A percentile compares a stretch with the other conserved stretches of the same genome.
Evolutionary conservation across 805 yeast genomes (phyloP).

Genomic region (Metschnikowia rubicola): DNA sequence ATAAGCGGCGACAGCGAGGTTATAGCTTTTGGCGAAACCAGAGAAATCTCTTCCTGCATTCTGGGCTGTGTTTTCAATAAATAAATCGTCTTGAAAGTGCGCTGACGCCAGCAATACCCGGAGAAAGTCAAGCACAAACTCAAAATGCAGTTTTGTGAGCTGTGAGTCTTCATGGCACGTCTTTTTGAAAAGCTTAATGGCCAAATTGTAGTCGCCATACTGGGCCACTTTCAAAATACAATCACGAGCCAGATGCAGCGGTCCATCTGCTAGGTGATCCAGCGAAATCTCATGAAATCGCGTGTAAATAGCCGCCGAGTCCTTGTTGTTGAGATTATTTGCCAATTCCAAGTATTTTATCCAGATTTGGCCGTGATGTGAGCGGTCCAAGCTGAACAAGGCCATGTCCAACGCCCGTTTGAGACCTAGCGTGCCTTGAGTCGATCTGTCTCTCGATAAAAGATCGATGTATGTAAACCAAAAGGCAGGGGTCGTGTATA

Average conservation of each 20-base stretch:
- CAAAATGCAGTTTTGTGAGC: neutral
- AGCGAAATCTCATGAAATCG: slow-evolving; percentile 24
- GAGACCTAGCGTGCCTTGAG: neutral
- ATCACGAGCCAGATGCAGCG: neutral
- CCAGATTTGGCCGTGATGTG: slow-evolving; percentile 47
- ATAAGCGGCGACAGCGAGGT: slow-evolving; percentile 46
- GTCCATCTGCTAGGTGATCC: neutral
- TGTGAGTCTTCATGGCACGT: neutral
- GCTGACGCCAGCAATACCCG: slow-evolving; percentile 1
- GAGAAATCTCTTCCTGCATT: slow-evolving; percentile 40
- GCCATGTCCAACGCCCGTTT: slow-evolving; percentile 44
- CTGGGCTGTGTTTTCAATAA: slow-evolving; percentile 5
- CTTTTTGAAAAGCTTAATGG: slow-evolving; percentile 28
- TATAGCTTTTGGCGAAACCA: slow-evolving; percentile 54
- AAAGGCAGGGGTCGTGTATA: slow-evolving; percentile 10
- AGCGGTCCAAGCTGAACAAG: slow-evolving; percentile 44
- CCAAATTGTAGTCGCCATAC: slow-evolving; percentile 24
- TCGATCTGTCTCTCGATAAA: neutral
- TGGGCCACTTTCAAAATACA: slow-evolving; percentile 28
- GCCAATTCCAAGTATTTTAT: slow-evolving; percentile 54
- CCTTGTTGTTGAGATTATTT: slow-evolving; percentile 39
- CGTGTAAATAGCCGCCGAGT: slow-evolving; percentile 31
- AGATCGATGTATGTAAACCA: slow-evolving; percentile 13
- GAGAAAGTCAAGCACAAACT: slow-evolving; percentile 6
- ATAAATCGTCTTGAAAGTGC: slow-evolving; percentile 1